Evolutionary conservation across 1,284 basidiomycete genomes (phyloP).

Genomic region (Afroboletus lepidellus): DNA sequence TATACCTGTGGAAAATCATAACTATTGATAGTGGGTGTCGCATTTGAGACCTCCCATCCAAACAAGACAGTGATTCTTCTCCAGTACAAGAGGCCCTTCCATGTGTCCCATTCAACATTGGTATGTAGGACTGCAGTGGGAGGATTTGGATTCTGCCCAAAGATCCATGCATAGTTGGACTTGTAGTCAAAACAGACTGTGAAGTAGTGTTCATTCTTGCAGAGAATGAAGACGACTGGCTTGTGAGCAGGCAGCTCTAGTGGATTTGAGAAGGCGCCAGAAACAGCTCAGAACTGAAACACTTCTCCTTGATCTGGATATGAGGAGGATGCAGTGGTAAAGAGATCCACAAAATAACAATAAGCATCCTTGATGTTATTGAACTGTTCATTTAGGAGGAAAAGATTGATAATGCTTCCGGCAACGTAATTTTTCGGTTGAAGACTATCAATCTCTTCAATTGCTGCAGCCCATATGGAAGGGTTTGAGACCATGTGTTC

Average conservation of each 20-base stretch:
- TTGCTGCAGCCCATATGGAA: slow-evolving; percentile 8
- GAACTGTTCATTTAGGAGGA: not conserved
- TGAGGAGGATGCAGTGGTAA: not conserved
- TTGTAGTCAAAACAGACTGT: slow-evolving; percentile 9
- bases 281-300: not conserved
- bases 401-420: slow-evolving; percentile 11
- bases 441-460: slow-evolving; percentile 5
- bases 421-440: slow-evolving; percentile 1
- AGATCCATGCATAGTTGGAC: slow-evolving; percentile 3
- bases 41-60: not conserved
- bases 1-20: slow-evolving; percentile 10
- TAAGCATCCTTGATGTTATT: not conserved
- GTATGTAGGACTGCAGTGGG: not conserved
- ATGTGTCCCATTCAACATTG: not conserved
- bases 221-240: slow-evolving; percentile 9
- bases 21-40: not conserved
- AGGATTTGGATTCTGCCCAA: not conserved
- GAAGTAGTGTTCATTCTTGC: slow-evolving; percentile 11
- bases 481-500: slow-evolving; percentile 1
- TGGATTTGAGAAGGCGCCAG: not conserved
- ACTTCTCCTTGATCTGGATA: not conserved
- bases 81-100: slow-evolving; percentile 9
- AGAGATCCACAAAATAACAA: slow-evolving; percentile 8
- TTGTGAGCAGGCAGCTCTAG: not conserved
- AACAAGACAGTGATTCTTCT: slow-evolving; percentile 7